Evolutionary conservation across 2,329 filamentous ascomycete species (phyloP).

Genomic region (Mycogone perniciosa): DNA sequence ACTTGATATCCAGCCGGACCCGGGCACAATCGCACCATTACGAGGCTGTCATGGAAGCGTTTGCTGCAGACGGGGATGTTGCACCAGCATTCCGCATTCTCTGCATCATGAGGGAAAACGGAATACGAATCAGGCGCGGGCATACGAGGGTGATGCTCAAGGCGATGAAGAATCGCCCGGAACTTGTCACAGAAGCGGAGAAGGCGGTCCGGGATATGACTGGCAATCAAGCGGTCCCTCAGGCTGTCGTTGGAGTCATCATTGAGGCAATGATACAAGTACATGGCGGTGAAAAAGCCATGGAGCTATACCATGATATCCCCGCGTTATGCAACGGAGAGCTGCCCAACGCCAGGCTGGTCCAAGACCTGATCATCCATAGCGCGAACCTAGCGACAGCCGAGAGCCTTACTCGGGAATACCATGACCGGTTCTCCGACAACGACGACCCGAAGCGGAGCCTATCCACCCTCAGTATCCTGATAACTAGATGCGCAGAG

Average conservation of each 20-base stretch:
- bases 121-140: slow-evolving; percentile 46
- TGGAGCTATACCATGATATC: slow-evolving; percentile 27
- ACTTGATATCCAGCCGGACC: slow-evolving; percentile 32
- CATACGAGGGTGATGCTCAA: slow-evolving; percentile 59
- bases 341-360: slow-evolving; percentile 19
- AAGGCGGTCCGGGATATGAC: slow-evolving; percentile 48
- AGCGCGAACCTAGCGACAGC: slow-evolving; percentile 21
- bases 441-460: slow-evolving; percentile 12
- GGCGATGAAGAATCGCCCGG: slow-evolving; percentile 43
- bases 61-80: slow-evolving; percentile 55
- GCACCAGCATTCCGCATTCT: slow-evolving; percentile 62
- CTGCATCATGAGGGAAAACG: slow-evolving; percentile 59
- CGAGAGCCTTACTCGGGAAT: slow-evolving; percentile 24
- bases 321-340: slow-evolving; percentile 23
- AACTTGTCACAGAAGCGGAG: slow-evolving; percentile 47
- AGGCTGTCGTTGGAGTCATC: slow-evolving; percentile 29
- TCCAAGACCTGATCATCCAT: slow-evolving; percentile 27
- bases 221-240: slow-evolving; percentile 30
- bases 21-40: slow-evolving; percentile 65
- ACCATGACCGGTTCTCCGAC: slow-evolving; percentile 19
- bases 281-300: slow-evolving; percentile 25
- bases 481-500: slow-evolving; percentile 25
- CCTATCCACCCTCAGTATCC: slow-evolving; percentile 17
- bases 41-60: slow-evolving; percentile 69
- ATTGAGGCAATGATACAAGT: slow-evolving; percentile 28